Evolutionary conservation across 2,329 filamentous ascomycete genomes (phyloP), one percentile per base, ranked within the genome.

Genomic region (Venturia asperata): DNA sequence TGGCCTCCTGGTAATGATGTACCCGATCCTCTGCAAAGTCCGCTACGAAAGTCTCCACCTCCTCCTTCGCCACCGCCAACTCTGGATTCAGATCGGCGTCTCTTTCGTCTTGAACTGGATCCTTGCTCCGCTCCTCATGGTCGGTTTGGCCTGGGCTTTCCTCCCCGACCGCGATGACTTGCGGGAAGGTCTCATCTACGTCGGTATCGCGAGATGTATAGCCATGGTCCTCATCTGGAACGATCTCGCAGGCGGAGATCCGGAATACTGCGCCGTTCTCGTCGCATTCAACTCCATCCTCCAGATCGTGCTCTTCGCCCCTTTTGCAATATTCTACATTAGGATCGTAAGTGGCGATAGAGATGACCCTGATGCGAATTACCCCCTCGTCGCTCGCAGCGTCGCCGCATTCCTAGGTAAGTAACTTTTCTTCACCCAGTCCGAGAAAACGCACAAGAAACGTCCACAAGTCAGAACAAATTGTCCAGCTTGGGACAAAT

Each of bases 1-100:
- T 61, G 91, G 91, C 0, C 77, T 96, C 0, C 81, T 96, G 1
- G 86, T 95, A 52, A 96, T 96, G 91, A 96, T 96, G 90, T 96
- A 94, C 72, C 92, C 91, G 0, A 95, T 96, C 67, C 79, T 96
- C 0, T 95, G 90, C 81, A 94, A 94, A 74, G 88, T 95, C 6
- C 85, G 85, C 49, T 94, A 86, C 75, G 91, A 95, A 74, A 83
- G 84, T 0, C 77, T 95, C 11, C 89, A 91, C 73, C 77, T 83
- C 2, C 78, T 91, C 4, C 82, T 94, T 66, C 74, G 77, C 2
- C 79, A 85, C 2, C 80, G 80, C 2, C 78, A 79, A 0, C 78
- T 95, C 2, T 96, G 90, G 91, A 84, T 85, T 62, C 91, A 96
- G 74, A 84, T 96, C n/a, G 78, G 73, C 0, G 90, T 96, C 70